Conservation (phyloP, 1,139 yeast genomes). For the Suhomyces bribrorum region DNA sequence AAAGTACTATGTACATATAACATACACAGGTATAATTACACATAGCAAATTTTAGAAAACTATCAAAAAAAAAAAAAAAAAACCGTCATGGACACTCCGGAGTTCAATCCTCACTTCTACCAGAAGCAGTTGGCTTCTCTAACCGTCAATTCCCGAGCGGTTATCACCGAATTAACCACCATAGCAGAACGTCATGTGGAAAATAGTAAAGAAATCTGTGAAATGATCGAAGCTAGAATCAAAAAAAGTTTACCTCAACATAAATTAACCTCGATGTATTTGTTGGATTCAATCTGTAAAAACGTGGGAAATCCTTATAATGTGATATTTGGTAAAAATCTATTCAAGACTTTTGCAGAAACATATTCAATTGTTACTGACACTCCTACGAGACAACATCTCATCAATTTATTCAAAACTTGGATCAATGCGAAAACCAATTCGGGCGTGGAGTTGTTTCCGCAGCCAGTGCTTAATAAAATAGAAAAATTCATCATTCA, state of each 20-base stretch:
- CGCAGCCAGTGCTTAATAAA: conserved; percentile 27
- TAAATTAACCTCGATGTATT: conserved; percentile 40
- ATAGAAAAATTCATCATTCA: conserved; percentile 44
- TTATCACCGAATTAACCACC: conserved; percentile 42
- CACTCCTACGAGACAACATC: conserved; percentile 36
- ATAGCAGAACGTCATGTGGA: conserved; percentile 37
- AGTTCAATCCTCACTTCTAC: conserved; percentile 33
- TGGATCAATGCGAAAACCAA: conserved; percentile 38
- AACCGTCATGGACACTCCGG: conserved; percentile 3
- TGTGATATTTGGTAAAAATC: conserved; percentile 34
- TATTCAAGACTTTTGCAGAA: conserved; percentile 39
- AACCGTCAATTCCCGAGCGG: conserved; percentile 41
- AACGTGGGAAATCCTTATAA: conserved; percentile 49
- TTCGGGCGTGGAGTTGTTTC: conserved; percentile 41
- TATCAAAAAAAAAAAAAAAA: too few relatives aligned
- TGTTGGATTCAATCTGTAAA: conserved; percentile 46
- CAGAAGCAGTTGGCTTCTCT: conserved; percentile 34
- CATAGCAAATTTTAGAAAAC: too few relatives aligned
- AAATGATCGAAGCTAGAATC: conserved; percentile 37
- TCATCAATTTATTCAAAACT: conserved; percentile 43
- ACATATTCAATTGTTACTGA: conserved; percentile 44
- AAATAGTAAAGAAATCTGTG: conserved; percentile 34
- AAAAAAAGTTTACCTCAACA: conserved; percentile 40
- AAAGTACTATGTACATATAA: conserved; percentile 4
- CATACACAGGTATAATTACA: background rate